A percentile compares a stretch with the other conserved stretches of the same genome.
Conservation (phyloP, 75 land plant genomes). For the Cryptomeria japonica region DNA sequence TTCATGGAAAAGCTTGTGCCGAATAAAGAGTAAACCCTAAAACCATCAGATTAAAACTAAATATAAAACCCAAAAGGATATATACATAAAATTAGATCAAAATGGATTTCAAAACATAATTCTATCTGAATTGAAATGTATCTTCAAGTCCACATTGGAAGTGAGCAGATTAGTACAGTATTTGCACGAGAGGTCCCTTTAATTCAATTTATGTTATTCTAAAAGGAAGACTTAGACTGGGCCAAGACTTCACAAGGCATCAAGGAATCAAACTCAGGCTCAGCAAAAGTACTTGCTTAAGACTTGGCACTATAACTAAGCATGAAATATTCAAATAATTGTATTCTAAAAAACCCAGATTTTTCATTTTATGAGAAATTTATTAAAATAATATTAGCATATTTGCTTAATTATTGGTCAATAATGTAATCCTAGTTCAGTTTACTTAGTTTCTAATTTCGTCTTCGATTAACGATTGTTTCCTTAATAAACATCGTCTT, state of each 20-base stretch:
- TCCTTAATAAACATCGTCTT: no score
- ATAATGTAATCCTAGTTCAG: no score
- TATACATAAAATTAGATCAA: neutral
- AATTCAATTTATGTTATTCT: neutral
- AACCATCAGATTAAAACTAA: neutral
- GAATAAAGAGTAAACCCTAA: neutral
- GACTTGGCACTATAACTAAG: neutral
- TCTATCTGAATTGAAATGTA: neutral
- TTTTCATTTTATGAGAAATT: neutral
- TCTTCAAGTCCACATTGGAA: neutral
- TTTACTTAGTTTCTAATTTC: no score
- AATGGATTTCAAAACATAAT: neutral
- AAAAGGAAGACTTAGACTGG: neutral
- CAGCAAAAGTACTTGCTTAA: neutral
- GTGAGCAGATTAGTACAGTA: neutral
- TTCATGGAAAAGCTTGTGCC: neutral
- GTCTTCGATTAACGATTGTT: no score
- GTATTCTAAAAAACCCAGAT: neutral
- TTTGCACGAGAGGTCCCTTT: neutral
- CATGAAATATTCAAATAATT: neutral
- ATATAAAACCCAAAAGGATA: neutral
- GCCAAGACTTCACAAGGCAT: neutral
- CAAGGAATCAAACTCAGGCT: neutral
- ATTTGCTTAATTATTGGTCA: no score
- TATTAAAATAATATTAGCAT: no score